These are phyloP conservation scores for Aspergillus floridensis DNA, from an alignment of 2,329 filamentous ascomycete genomes.

Conservation along the genomic window DNA sequence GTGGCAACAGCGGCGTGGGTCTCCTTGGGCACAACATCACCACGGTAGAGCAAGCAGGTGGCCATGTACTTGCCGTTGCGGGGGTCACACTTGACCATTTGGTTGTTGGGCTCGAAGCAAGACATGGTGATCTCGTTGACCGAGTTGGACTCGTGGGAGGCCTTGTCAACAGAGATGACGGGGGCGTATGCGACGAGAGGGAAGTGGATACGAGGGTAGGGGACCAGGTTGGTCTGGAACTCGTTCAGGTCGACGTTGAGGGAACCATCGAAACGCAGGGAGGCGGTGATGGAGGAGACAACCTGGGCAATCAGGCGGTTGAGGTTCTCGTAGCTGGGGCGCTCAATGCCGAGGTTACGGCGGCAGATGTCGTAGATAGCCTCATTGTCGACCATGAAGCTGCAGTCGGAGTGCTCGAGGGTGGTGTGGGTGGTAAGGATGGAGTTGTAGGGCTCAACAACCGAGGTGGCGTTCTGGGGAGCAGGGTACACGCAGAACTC, in stretches of 20 bases:
- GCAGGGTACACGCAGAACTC: constrained; percentile 99
- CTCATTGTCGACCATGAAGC: constrained; percentile 99
- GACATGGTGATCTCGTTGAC: constrained; percentile 98
- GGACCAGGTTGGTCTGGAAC: constrained; percentile 99
- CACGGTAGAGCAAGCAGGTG: constrained; percentile 95
- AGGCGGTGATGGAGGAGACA: constrained; percentile 96
- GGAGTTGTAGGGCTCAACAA: constrained; percentile 99
- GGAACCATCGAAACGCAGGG: constrained; percentile 95
- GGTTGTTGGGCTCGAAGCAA: constrained; percentile 99
- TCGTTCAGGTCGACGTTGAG: constrained; percentile 99
- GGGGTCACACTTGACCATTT: constrained; percentile 99
- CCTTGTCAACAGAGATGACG: constrained; percentile 91
- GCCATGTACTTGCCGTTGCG: constrained; percentile 99
- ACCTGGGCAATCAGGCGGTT: constrained; percentile 99
- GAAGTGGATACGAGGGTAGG: constrained; percentile 99
- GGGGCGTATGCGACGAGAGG: constrained; percentile 94
- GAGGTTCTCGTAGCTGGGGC: constrained; percentile 97
- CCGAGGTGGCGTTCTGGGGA: constrained; percentile 92
- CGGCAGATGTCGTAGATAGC: constrained; percentile 99
- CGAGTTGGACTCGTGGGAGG: constrained; percentile 95
- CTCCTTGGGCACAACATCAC: constrained; percentile 96
- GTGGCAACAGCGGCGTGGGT: constrained; percentile 88
- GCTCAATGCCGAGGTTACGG: constrained; percentile 93
- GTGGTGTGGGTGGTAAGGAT: constrained; percentile 99
- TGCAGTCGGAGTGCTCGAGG: constrained; percentile 98